Evolutionary conservation across 805 yeast genomes (phyloP).

Genomic region (Suhomyces xylopsoci): DNA sequence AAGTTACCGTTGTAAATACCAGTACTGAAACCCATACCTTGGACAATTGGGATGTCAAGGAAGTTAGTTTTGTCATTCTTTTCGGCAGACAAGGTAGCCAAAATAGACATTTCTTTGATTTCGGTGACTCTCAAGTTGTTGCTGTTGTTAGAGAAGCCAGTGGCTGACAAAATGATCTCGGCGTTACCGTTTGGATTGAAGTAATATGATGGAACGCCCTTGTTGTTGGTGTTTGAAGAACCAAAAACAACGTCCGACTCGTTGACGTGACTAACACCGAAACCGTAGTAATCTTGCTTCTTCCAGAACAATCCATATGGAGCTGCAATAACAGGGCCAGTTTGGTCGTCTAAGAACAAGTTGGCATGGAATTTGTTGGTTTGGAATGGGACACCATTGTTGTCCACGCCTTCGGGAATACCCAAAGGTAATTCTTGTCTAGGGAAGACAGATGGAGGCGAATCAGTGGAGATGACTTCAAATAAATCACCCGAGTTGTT

Average conservation of each 20-base stretch:
- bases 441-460: slow-evolving; percentile 46
- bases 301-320: slow-evolving; percentile 68
- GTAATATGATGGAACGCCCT: slow-evolving; percentile 45
- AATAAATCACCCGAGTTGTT: slow-evolving; percentile 44
- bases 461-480: slow-evolving; percentile 41
- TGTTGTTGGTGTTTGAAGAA: slow-evolving; percentile 43
- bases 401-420: slow-evolving; percentile 47
- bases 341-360: slow-evolving; percentile 53
- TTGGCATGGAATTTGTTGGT: slow-evolving; percentile 80
- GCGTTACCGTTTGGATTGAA: slow-evolving; percentile 55
- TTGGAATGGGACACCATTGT: slow-evolving; percentile 45
- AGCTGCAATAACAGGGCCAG: slow-evolving; percentile 54
- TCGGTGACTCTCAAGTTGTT: slow-evolving; percentile 43
- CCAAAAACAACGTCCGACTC: slow-evolving; percentile 43
- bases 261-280: slow-evolving; percentile 60
- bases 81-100: slow-evolving; percentile 38
- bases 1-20: slow-evolving; percentile 52
- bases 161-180: slow-evolving; percentile 55
- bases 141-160: slow-evolving; percentile 37
- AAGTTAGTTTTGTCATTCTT: slow-evolving; percentile 27
- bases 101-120: slow-evolving; percentile 51
- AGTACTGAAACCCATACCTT: slow-evolving; percentile 59
- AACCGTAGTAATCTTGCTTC: slow-evolving; percentile 45
- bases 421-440: slow-evolving; percentile 43
- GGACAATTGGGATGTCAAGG: slow-evolving; percentile 50